Evolutionary conservation across 2,329 filamentous ascomycete genomes (phyloP), one percentile per base, ranked within the genome.

Genomic region (Pseudogymnoascus sp.): DNA sequence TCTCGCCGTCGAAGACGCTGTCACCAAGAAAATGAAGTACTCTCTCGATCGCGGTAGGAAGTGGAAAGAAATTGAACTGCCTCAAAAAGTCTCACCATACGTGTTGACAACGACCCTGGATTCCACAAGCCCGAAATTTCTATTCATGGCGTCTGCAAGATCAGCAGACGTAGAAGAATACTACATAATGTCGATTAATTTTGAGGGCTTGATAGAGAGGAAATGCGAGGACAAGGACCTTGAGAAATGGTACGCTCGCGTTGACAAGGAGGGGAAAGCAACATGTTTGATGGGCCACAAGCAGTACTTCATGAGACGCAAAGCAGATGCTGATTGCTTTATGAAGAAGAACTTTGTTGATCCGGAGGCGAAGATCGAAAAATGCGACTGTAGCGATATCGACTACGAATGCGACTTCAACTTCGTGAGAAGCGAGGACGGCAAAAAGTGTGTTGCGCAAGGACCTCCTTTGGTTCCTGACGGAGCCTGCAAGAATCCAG

Each of bases 401-500:
- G 96, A 99, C 74, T 99, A 96, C 73, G 95, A 99, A 77, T 99
- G 95, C 74, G 93, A 97, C 73, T 96, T 90, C 80, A 96, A 96
- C 75, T 97, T 96, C 73, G 79, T 86, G 64, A 84, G 84, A 69
- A 80, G 81, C 63, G 79, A 84, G 3, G 85, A 93, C 66, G 81
- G 83, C 61, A 84, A 83, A 60, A 82, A 88, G 66, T 97, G 95
- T 73, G 80, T 86, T 23, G 82, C 83, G 7, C 83, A 81, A 26
- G 86, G 84, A 0, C 78, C 83, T 2, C 74, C 96, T 46, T 74
- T 80, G 2, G 78, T 86, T 1, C 92, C 93, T 0, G 82, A 89
- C 56, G 90, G 85, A 7, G 82, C 84, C 29, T 99, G 95, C 75
- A 85, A 89, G 71, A 66, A 78, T 2, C 79, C 78, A 37, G 83